Percentiles rank a stretch among this genome's conserved stretches.
phyloP scores from a whole-genome alignment of 345 rosid species.

The Brassica cretica region DNA sequence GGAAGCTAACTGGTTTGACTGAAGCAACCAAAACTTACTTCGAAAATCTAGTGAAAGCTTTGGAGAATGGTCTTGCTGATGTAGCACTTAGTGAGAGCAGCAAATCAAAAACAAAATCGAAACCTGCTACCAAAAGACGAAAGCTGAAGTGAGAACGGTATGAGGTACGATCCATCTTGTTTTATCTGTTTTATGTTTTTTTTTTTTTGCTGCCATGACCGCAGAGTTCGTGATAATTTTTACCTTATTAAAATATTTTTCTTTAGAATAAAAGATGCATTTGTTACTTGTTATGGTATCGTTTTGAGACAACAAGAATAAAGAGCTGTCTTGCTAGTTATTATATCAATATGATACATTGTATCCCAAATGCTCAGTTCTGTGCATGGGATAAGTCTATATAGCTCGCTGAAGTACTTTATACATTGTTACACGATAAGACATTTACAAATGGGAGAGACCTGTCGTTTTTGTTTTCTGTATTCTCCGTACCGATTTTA shows the following conservation, averaged over 20 bases:
- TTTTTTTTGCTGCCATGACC: not conserved
- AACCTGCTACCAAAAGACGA: not conserved
- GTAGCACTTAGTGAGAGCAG: not conserved
- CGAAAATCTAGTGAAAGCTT: not conserved
- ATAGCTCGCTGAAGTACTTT: conserved; percentile 22
- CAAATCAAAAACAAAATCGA: not conserved
- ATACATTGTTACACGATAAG: conserved; percentile 22
- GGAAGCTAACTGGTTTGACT: not conserved
- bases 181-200: not conserved
- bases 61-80: conserved; percentile 4
- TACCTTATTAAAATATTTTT: not conserved
- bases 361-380: conserved; percentile 29
- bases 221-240: not conserved
- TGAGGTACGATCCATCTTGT: not conserved
- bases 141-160: not conserved
- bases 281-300: not conserved
- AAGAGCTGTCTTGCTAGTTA: conserved; percentile 20
- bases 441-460: conserved; percentile 17
- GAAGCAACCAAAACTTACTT: not conserved
- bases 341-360: conserved; percentile 29
- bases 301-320: not conserved
- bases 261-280: not conserved
- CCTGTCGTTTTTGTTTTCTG: conserved; percentile 4
- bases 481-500: conserved; percentile 24
- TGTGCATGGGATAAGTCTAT: conserved; percentile 24